A percentile compares a stretch with the other conserved stretches of the same genome.
Evolutionary conservation across 495 filamentous ascomycete species (phyloP).

Genomic region (Podospora tetraspora): DNA sequence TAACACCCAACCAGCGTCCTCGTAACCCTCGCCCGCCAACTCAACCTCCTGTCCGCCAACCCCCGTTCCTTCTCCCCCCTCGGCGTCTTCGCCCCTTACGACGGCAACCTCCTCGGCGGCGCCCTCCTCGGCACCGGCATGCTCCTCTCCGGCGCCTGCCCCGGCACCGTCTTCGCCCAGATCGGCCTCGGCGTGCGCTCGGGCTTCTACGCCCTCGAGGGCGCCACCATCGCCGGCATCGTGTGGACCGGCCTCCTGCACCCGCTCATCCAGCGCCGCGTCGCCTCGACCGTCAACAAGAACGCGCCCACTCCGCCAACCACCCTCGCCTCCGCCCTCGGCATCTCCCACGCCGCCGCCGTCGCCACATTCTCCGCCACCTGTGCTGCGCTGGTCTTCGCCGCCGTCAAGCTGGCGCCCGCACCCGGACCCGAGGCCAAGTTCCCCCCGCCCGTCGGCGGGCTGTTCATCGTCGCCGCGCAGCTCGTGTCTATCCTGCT

Average conservation of each 20-base stretch:
- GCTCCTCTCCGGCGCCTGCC: conserved; percentile 52
- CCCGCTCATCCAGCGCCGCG: conserved; percentile 13
- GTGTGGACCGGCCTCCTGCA: conserved; percentile 33
- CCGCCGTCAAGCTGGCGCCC: conserved; percentile 25
- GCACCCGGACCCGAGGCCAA: conserved; percentile 26
- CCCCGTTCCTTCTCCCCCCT: conserved; percentile 36
- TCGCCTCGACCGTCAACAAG: not conserved
- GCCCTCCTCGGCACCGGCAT: conserved; percentile 49
- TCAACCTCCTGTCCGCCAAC: conserved; percentile 29
- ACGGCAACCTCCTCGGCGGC: conserved; percentile 55
- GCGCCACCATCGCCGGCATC: conserved; percentile 41
- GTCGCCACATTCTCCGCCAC: conserved; percentile 31
- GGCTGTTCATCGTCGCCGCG: conserved; percentile 44
- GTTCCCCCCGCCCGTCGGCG: conserved; percentile 39
- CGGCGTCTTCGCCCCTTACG: conserved; percentile 37
- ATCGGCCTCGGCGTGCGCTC: conserved; percentile 43
- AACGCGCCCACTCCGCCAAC: conserved; percentile 24
- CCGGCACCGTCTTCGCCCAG: conserved; percentile 52
- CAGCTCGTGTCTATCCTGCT: conserved; percentile 44
- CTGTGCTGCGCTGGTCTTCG: conserved; percentile 25
- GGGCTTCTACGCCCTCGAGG: conserved; percentile 38
- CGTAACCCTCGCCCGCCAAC: conserved; percentile 29
- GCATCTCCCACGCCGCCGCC: conserved; percentile 18
- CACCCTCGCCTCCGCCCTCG: conserved; percentile 22
- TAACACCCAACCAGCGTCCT: conserved; percentile 21